Evolutionary conservation across 805 yeast species (phyloP).

Genomic region (Hagleromyces aurorensis): DNA sequence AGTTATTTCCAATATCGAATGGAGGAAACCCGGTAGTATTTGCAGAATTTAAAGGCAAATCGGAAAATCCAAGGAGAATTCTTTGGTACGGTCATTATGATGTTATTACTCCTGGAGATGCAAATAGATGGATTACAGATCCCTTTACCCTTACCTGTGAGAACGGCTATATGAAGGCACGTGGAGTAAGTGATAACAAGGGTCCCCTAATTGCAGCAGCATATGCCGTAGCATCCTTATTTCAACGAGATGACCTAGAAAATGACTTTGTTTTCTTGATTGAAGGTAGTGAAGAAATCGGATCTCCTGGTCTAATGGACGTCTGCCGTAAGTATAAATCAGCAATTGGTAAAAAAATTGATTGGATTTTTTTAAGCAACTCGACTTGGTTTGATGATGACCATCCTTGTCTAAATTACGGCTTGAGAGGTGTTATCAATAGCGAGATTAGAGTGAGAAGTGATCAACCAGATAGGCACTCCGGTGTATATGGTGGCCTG

Average conservation of each 20-base stretch:
- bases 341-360: conserved; percentile 59
- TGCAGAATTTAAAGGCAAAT: conserved; percentile 51
- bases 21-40: conserved; percentile 77
- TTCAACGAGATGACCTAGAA: conserved; percentile 41
- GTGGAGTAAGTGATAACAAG: conserved; percentile 93
- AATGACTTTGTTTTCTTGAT: conserved; percentile 75
- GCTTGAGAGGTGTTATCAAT: conserved; percentile 85
- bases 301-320: conserved; percentile 75
- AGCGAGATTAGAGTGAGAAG: conserved; percentile 63
- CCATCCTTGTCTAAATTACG: conserved; percentile 89
- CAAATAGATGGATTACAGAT: conserved; percentile 61
- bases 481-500: conserved; percentile 95
- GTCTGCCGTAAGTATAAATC: conserved; percentile 46
- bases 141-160: conserved; percentile 71
- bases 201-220: conserved; percentile 88
- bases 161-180: conserved; percentile 80
- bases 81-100: conserved; percentile 96
- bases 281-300: conserved; percentile 96
- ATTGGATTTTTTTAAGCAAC: conserved; percentile 84
- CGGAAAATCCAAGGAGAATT: conserved; percentile 36
- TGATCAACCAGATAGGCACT: conserved; percentile 81
- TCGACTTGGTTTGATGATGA: conserved; percentile 90
- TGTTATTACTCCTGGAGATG: conserved; percentile 70
- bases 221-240: conserved; percentile 73
- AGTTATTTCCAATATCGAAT: conserved; percentile 61